Conservation (phyloP, 345 rosid species). For the Litchi chinensis region DNA sequence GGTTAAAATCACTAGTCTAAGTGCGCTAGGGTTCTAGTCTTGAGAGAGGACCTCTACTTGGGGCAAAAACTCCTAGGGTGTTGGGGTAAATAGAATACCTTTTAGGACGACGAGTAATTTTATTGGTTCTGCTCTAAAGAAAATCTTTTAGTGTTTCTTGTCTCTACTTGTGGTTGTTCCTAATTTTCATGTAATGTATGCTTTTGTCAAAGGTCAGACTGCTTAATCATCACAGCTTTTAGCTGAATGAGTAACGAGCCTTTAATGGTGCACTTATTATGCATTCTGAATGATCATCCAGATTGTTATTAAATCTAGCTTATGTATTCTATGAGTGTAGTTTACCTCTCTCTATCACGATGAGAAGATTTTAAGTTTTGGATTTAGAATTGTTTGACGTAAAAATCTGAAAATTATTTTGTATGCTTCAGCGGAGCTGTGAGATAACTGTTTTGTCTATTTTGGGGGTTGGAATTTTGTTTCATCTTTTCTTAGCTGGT, state of each 20-base stretch:
- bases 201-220: background rate
- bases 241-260: background rate
- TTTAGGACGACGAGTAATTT: background rate
- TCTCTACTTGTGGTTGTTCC: background rate
- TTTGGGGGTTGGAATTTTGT: too few species aligned
- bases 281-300: background rate
- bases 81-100: background rate
- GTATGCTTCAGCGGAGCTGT: too few species aligned
- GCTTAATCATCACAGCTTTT: background rate
- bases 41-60: background rate
- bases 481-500: too few species aligned
- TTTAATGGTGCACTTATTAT: background rate
- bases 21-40: background rate
- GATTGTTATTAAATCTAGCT: background rate
- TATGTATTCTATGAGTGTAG: background rate
- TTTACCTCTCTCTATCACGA: background rate
- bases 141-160: background rate
- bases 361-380: constrained; percentile 1
- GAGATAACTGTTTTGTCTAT: too few species aligned
- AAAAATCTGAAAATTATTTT: constrained; percentile 12
- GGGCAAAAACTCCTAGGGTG: background rate
- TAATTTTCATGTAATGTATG: background rate
- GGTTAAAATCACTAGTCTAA: background rate
- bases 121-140: background rate
- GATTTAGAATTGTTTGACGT: background rate